Evolutionary conservation across 257 asterid species (phyloP), one percentile per base, ranked within the genome.

Genomic region (Ehretia macrophylla): DNA sequence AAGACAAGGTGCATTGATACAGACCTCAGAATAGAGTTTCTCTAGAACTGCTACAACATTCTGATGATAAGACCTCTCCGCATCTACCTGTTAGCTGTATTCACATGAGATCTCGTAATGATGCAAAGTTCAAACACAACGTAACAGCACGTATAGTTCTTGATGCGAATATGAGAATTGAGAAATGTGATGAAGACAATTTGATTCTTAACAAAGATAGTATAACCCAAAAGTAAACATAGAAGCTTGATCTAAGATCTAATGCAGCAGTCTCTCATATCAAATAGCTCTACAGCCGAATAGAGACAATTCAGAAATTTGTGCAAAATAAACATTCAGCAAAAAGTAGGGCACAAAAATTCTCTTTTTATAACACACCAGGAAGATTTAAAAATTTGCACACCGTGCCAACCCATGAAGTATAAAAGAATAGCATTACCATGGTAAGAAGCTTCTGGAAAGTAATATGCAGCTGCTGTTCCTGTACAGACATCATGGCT

Each of bases 11-110:
- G 56, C 49, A 59, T 40, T 17, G 44, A 38, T n/a, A 74, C 64
- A 46, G 50, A 91, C 98, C 96, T 91, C 83, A 17, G 86, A 74
- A 59, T 82, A 87, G 59, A 88, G 83, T 83, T 85, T 91, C 85
- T 91, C 98, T 69, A 91, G 72, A 59, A 87, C 72, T 51, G 90
- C 74, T 67, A 85, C 80, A 46, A 76, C 81, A 62, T 74, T 79
- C 66, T 74, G 97, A 74, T 92, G 97, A 75, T 86, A 92, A 54
- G 84, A 81, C 79, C 95, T 84, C 83, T 84, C 99, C 54, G 97
- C 95, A 72, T 82, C 79, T 13, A 91, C 96, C 98, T 87, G 94
- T 23, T 51, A 68, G 58, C 55, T 70, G 70, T 68, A 68, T 48
- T 58, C 59, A 56, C 58, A 37, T 62, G 73, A 77, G 70, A 63